Percentiles rank a stretch among this genome's conserved stretches.
These are phyloP conservation scores for Chamaenerion angustifolium DNA, from an alignment of 345 rosid genomes.

Conservation along the genomic window DNA sequence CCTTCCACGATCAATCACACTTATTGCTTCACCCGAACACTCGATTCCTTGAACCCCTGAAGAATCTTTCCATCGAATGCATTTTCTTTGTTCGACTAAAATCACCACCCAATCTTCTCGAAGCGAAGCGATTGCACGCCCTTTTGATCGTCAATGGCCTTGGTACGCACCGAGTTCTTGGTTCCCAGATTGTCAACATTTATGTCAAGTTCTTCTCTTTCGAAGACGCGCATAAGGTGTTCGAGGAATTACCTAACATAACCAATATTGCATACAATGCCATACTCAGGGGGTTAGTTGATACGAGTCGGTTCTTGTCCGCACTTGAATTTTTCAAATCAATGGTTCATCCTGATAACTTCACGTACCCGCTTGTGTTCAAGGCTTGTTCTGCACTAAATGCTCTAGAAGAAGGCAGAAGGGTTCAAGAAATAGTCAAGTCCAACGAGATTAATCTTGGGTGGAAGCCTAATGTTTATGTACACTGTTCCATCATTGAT, in stretches of 20 bases:
- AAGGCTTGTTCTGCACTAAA: constrained; percentile 21
- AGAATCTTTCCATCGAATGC: no score
- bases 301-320: constrained; percentile 10
- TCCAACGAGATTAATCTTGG: constrained; percentile 6
- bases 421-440: constrained; percentile 12
- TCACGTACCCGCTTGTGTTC: constrained; percentile 21
- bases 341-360: constrained; percentile 28
- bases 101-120: constrained; percentile 15
- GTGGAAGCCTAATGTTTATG: constrained; percentile 18
- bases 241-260: constrained; percentile 18
- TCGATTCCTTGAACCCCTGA: no score
- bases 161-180: constrained; percentile 9
- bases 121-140: constrained; percentile 15
- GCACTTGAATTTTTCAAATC: constrained; percentile 13
- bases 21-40: no score
- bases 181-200: constrained; percentile 21
- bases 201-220: constrained; percentile 16
- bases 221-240: constrained; percentile 13
- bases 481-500: constrained; percentile 31
- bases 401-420: constrained; percentile 17
- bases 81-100: constrained; percentile 14
- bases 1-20: no score
- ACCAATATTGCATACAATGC: constrained; percentile 26
- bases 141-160: constrained; percentile 17
- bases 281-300: constrained; percentile 17